phyloP scores from a whole-genome alignment of 805 yeast species.

The Candida golubevii region DNA sequence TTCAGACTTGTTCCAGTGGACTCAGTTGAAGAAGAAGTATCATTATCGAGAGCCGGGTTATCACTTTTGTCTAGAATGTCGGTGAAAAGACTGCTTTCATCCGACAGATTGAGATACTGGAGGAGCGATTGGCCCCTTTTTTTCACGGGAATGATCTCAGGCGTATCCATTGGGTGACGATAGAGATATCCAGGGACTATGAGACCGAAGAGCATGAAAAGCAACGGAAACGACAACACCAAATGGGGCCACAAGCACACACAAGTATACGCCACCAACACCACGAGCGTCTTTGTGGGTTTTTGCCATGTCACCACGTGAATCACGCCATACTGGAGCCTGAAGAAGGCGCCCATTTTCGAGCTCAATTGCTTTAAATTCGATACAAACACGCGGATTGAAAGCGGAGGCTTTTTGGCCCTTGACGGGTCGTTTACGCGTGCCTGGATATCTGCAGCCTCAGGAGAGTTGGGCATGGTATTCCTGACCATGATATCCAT shows the following conservation, averaged over 20 bases:
- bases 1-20: neutral
- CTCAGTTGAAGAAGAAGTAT: constrained; percentile 9
- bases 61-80: constrained; percentile 23
- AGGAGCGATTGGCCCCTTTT: constrained; percentile 53
- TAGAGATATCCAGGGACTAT: constrained; percentile 67
- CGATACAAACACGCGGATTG: constrained; percentile 50
- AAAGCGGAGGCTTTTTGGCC: constrained; percentile 46
- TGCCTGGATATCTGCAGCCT: constrained; percentile 38
- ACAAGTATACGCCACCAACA: constrained; percentile 57
- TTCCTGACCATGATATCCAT: constrained; percentile 50
- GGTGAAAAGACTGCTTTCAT: constrained; percentile 30
- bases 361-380: constrained; percentile 57
- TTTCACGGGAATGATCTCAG: constrained; percentile 41
- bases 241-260: constrained; percentile 70
- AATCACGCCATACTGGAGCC: constrained; percentile 56
- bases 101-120: constrained; percentile 31
- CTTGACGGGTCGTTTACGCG: constrained; percentile 44
- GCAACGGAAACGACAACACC: constrained; percentile 58
- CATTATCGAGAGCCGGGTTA: constrained; percentile 7
- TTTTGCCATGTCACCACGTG: constrained; percentile 69
- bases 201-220: constrained; percentile 50
- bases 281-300: constrained; percentile 64
- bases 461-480: constrained; percentile 47
- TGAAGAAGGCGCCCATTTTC: constrained; percentile 54
- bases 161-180: constrained; percentile 58